These are phyloP conservation scores for Calonectria pauciramosa DNA, from an alignment of 2,329 filamentous ascomycete species.

Conservation along the genomic window DNA sequence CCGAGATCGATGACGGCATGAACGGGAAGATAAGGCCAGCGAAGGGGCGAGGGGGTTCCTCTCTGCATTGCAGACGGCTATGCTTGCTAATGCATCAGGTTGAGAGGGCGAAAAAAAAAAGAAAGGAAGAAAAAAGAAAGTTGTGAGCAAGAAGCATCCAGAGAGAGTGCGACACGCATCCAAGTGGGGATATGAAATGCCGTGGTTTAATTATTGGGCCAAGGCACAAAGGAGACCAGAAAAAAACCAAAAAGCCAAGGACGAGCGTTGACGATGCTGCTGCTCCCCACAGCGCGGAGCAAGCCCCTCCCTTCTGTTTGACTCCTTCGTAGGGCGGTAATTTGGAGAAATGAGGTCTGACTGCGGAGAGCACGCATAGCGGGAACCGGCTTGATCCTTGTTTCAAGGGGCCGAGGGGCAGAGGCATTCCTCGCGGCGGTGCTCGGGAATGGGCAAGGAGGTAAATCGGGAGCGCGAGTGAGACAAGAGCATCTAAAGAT, in stretches of 20 bases:
- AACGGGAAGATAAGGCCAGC: neutral
- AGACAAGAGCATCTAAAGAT: neutral
- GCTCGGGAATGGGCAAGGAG: slow-evolving; percentile 17
- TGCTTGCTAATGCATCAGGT: neutral
- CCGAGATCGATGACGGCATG: slow-evolving; percentile 4
- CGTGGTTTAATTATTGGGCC: neutral
- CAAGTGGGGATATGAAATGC: slow-evolving; percentile 2
- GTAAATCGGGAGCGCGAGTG: slow-evolving; percentile 13
- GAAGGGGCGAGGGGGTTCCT: neutral
- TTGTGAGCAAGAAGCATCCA: neutral
- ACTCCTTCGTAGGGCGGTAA: slow-evolving; percentile 11
- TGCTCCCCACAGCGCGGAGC: slow-evolving; percentile 7
- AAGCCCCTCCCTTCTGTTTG: slow-evolving; percentile 10
- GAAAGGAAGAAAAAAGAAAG: neutral
- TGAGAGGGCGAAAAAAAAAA: neutral
- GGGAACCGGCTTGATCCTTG: slow-evolving; percentile 21
- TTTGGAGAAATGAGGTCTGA: slow-evolving; percentile 3
- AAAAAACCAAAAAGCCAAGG: neutral
- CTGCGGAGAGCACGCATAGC: neutral
- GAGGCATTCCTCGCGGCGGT: slow-evolving; percentile 15
- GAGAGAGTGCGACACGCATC: neutral
- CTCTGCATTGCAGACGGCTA: neutral
- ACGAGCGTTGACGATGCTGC: neutral
- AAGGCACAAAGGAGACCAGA: neutral
- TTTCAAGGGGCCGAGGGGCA: slow-evolving; percentile 1